Percentiles rank a stretch among this genome's conserved stretches.
Evolutionary conservation across 1,139 yeast genomes (phyloP).

Genomic region (Zygoascus sp.): DNA sequence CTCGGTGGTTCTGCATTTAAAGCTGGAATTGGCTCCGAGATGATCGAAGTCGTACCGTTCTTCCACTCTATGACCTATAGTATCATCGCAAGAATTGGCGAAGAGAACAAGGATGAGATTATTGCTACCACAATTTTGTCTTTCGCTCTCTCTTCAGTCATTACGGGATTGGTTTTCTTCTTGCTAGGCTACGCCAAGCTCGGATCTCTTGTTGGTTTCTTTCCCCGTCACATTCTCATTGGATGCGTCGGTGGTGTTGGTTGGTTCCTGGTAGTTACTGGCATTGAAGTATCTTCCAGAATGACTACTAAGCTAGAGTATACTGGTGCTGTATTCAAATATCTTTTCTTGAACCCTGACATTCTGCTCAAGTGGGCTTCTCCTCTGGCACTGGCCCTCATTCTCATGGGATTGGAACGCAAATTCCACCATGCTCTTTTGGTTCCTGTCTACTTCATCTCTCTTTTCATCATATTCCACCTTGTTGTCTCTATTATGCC

Average conservation of each 20-base stretch:
- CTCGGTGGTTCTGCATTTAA: conserved; percentile 86
- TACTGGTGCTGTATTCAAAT: conserved; percentile 50
- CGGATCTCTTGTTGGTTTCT: conserved; percentile 87
- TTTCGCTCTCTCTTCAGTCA: conserved; percentile 73
- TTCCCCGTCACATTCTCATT: conserved; percentile 91
- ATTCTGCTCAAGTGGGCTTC: conserved; percentile 62
- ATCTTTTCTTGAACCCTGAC: conserved; percentile 40
- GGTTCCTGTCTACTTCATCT: conserved; percentile 76
- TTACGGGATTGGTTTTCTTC: conserved; percentile 81
- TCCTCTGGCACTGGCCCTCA: conserved; percentile 60
- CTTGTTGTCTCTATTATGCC: conserved; percentile 62
- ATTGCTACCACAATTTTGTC: conserved; percentile 85
- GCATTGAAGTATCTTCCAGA: conserved; percentile 82
- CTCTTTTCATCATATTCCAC: conserved; percentile 67
- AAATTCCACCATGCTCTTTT: conserved; percentile 66
- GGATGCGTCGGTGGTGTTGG: conserved; percentile 99
- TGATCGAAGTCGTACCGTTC: conserved; percentile 97
- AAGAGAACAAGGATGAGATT: conserved; percentile 52
- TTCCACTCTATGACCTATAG: conserved; percentile 91
- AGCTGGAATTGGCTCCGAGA: conserved; percentile 91
- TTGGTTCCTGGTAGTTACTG: conserved; percentile 82
- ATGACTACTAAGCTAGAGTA: conserved; percentile 69
- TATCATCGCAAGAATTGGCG: conserved; percentile 56
- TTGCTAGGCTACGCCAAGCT: conserved; percentile 69
- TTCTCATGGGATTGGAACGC: conserved; percentile 53